These are phyloP conservation scores for Mycena olivaceomarginata DNA, from an alignment of 768 basidiomycete genomes.

Conservation along the genomic window DNA sequence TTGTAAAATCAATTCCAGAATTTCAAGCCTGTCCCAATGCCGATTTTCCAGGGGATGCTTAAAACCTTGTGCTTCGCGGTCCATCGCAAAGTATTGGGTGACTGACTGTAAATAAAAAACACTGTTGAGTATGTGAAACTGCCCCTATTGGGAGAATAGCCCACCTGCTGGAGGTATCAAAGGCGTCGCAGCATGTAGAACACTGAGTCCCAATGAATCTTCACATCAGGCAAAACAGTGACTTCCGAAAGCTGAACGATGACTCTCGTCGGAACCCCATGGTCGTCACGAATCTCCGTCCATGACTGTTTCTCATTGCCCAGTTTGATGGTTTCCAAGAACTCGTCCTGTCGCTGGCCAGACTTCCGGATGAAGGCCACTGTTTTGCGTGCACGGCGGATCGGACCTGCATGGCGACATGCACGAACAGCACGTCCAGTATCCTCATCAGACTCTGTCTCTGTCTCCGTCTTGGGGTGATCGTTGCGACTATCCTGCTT, in stretches of 20 bases:
- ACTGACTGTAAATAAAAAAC: background rate
- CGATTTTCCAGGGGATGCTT: constrained; percentile 1
- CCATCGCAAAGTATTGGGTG: constrained; percentile 3
- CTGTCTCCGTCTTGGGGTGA: too few species aligned
- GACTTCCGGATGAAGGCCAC: too few species aligned
- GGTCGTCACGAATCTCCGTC: background rate
- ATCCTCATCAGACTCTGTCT: too few species aligned
- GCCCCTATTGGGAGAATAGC: background rate
- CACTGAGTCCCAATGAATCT: constrained; percentile 23
- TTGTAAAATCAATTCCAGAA: constrained; percentile 22
- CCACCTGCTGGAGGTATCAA: constrained; percentile 19
- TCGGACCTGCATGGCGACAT: too few species aligned
- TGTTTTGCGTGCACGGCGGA: too few species aligned
- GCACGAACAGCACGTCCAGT: too few species aligned
- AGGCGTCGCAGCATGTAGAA: constrained; percentile 23
- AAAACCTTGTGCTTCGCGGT: constrained; percentile 13
- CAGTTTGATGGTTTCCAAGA: background rate
- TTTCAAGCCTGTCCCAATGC: constrained; percentile 24
- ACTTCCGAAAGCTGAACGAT: background rate
- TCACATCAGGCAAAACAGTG: constrained; percentile 24
- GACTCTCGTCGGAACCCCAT: background rate
- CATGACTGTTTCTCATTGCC: background rate
- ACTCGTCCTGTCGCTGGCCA: background rate
- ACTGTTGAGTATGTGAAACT: background rate
- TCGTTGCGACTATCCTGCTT: too few species aligned